Conservation (phyloP, 495 filamentous ascomycete genomes). For the Amorphotheca resinae region DNA sequence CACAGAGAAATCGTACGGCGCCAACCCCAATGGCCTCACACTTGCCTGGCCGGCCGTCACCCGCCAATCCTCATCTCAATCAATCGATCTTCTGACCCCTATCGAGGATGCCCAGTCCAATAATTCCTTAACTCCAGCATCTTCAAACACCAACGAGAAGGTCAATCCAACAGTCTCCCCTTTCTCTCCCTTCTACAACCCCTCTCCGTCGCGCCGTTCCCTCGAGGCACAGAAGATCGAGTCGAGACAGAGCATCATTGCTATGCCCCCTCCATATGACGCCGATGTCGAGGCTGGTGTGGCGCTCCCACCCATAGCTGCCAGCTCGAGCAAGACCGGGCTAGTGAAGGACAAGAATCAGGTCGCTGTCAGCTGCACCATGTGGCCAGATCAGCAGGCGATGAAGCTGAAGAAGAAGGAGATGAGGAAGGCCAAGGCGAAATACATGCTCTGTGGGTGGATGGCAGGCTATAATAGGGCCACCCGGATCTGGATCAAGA, state of each 20-base stretch:
- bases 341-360: slow-evolving; percentile 19
- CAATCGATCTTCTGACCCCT: slow-evolving; percentile 5
- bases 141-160: background rate
- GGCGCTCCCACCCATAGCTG: slow-evolving; percentile 9
- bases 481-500: slow-evolving; percentile 39
- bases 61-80: slow-evolving; percentile 10
- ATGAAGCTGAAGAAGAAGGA: slow-evolving; percentile 16
- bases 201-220: slow-evolving; percentile 36
- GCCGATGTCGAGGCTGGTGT: slow-evolving; percentile 24
- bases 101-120: slow-evolving; percentile 16
- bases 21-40: slow-evolving; percentile 10
- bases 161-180: slow-evolving; percentile 19
- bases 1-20: slow-evolving; percentile 7
- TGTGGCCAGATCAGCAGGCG: slow-evolving; percentile 26
- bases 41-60: slow-evolving; percentile 9
- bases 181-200: slow-evolving; percentile 48
- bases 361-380: slow-evolving; percentile 25
- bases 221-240: slow-evolving; percentile 31
- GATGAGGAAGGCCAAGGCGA: slow-evolving; percentile 19
- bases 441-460: slow-evolving; percentile 1
- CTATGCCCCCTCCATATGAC: slow-evolving; percentile 15
- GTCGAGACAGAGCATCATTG: slow-evolving; percentile 24
- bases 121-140: slow-evolving; percentile 2
- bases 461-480: slow-evolving; percentile 34
- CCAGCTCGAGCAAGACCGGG: slow-evolving; percentile 15